These are phyloP conservation scores for Cladobotryum mycophilum DNA, from an alignment of 2,329 filamentous ascomycete species.

Conservation along the genomic window DNA sequence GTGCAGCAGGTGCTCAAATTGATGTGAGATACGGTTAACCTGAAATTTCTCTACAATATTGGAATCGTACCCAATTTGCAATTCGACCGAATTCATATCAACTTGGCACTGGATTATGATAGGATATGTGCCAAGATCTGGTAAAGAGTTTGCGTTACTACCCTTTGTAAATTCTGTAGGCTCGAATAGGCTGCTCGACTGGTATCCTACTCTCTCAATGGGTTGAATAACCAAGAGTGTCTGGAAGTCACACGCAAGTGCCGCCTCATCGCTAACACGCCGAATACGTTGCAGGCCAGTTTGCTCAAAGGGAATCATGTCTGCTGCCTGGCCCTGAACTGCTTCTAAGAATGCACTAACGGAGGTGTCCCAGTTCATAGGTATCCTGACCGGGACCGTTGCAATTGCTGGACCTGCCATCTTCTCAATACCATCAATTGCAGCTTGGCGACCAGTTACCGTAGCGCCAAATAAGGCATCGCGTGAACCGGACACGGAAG, in stretches of 20 bases:
- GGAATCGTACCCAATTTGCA: slow-evolving; percentile 2
- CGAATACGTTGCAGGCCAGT: slow-evolving; percentile 17
- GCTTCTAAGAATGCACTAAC: slow-evolving; percentile 15
- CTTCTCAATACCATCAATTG: slow-evolving; percentile 19
- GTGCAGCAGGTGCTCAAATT: slow-evolving; percentile 2
- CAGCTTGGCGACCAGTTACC: slow-evolving; percentile 23
- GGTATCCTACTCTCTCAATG: not conserved
- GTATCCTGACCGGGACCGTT: slow-evolving; percentile 23
- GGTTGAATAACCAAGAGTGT: slow-evolving; percentile 23
- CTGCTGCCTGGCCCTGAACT: slow-evolving; percentile 1
- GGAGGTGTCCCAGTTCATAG: slow-evolving; percentile 6
- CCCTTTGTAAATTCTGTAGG: too few species aligned
- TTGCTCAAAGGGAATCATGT: slow-evolving; percentile 15
- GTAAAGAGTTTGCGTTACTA: too few species aligned
- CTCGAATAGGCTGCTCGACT: too few species aligned
- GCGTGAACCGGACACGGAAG: slow-evolving; percentile 13
- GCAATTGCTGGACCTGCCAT: slow-evolving; percentile 26
- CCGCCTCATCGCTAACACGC: slow-evolving; percentile 12
- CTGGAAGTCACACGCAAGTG: slow-evolving; percentile 20
- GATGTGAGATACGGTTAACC: slow-evolving; percentile 1
- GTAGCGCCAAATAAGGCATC: slow-evolving; percentile 23
- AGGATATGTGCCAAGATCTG: too few species aligned
- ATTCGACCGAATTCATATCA: too few species aligned
- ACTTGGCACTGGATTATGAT: too few species aligned
- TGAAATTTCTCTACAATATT: not conserved